phyloP scores from a whole-genome alignment of 2,329 filamentous ascomycete genomes.

The Dendrostoma leiphaemia region DNA sequence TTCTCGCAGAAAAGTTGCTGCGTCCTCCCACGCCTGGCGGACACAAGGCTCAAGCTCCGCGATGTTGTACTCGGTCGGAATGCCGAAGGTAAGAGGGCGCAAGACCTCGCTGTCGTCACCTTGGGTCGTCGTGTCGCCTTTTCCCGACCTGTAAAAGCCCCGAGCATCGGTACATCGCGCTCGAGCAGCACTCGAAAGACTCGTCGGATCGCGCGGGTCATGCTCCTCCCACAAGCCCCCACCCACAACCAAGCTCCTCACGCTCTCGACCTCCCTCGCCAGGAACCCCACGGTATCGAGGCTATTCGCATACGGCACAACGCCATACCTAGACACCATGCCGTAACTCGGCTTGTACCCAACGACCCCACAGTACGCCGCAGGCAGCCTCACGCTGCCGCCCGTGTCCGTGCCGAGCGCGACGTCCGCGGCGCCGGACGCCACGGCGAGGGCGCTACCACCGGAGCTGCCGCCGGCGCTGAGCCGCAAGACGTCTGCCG shows the following conservation, averaged over 20 bases:
- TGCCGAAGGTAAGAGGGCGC: conserved; percentile 47
- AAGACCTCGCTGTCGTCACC: background rate
- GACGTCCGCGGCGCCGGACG: conserved; percentile 52
- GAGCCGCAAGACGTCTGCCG: conserved; percentile 31
- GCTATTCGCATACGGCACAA: conserved; percentile 90
- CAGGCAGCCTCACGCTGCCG: conserved; percentile 82
- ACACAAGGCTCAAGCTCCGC: conserved; percentile 71
- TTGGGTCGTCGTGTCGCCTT: no score
- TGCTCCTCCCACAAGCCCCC: conserved; percentile 47
- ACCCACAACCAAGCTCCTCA: conserved; percentile 53
- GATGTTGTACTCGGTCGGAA: conserved; percentile 83
- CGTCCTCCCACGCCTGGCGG: conserved; percentile 64
- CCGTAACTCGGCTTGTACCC: conserved; percentile 94
- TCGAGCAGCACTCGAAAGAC: conserved; percentile 57
- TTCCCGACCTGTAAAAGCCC: background rate
- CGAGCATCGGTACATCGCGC: conserved; percentile 34
- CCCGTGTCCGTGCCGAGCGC: conserved; percentile 93
- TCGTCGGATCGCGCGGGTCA: conserved; percentile 75
- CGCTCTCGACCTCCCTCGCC: conserved; percentile 49
- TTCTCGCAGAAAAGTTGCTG: conserved; percentile 56
- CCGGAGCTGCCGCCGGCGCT: conserved; percentile 91
- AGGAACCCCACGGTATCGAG: conserved; percentile 86
- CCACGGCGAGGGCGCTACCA: conserved; percentile 85
- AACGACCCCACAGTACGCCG: conserved; percentile 78
- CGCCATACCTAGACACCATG: conserved; percentile 78